phyloP scores from a whole-genome alignment of 2,329 filamentous ascomycete species.

The Aspergillus aculeatus region DNA sequence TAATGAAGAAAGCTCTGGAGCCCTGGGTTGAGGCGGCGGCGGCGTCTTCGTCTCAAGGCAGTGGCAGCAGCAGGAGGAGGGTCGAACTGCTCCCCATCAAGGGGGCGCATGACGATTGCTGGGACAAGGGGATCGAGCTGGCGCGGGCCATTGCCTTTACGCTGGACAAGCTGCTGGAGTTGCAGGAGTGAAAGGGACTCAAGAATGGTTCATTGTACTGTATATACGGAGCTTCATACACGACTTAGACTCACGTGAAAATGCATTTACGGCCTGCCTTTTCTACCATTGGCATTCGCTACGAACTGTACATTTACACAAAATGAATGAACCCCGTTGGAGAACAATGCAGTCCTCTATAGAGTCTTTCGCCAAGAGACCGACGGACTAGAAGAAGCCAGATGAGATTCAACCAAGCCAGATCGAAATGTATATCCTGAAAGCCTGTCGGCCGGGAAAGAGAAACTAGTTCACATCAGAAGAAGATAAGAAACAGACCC shows the following conservation, averaged over 20 bases:
- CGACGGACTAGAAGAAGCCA: background rate
- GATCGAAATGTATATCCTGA: constrained; percentile 12
- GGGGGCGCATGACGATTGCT: constrained; percentile 44
- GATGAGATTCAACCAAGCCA: background rate
- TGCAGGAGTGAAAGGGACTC: constrained; percentile 10
- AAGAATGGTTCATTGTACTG: background rate
- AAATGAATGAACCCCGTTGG: background rate
- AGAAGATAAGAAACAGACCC: constrained; percentile 21
- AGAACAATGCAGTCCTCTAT: background rate
- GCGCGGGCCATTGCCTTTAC: constrained; percentile 37
- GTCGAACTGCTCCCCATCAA: constrained; percentile 40
- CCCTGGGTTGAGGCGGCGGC: constrained; percentile 39
- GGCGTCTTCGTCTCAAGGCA: background rate
- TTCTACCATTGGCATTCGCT: background rate
- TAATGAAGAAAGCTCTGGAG: constrained; percentile 53
- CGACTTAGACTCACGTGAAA: background rate
- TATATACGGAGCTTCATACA: background rate
- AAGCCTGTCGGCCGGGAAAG: constrained; percentile 7
- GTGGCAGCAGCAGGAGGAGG: constrained; percentile 31
- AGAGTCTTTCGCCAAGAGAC: background rate
- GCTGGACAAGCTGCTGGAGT: constrained; percentile 29
- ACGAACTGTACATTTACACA: background rate
- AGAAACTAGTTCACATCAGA: constrained; percentile 27
- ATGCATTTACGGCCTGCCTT: background rate
- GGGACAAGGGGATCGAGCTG: constrained; percentile 42